Evolutionary conservation across 202 grass and related monocot species (phyloP), one percentile per base, ranked within the genome.

Genomic region (Panicum virgatum): DNA sequence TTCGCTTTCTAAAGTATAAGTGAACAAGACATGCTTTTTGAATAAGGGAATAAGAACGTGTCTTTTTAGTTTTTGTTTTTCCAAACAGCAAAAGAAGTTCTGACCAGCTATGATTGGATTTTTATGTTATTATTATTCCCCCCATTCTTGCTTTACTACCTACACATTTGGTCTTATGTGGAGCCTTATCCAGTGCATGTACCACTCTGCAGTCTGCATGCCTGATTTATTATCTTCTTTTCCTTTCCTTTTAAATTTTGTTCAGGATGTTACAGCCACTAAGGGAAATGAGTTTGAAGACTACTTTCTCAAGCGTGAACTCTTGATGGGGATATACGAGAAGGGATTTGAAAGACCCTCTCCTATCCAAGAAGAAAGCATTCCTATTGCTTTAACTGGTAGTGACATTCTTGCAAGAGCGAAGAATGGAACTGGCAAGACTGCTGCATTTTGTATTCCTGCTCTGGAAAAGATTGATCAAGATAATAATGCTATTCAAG

Each of bases 261-360:
- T 44, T 5, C 50, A 97, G 94, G 94, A 97, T 91, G 94, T 97
- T 70, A 97, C 94, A 69, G 94, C 90, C 47, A 97, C 94, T 14
- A 97, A 97, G 78, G 92, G 94, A 72, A 97, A 97, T 83, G 94
- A 97, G 79, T 97, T 97, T 91, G 94, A 97, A 92, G 94, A 97
- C 69, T 97, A 97, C 79, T 97, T 97, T 86, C 79, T 97, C 65
- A 97, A 97, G 83, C 88, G 94, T 37, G 94, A 97, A 77, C 85
- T 97, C 73, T 88, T 97, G 71, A 97, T 97, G 94, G 94, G 94
- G 46, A 97, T 94, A 90, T 97, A 87, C 36, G 94, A 97, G 77
- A 97, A 94, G 70, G 94, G 94, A 54, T 97, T 92, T 86, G 94
- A 97, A 89, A 97, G 80, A 19, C 94, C 94, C 56, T 97, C 94